Conservation (phyloP, 2,329 filamentous ascomycete species). For the Verticillium zaregamsianum region DNA sequence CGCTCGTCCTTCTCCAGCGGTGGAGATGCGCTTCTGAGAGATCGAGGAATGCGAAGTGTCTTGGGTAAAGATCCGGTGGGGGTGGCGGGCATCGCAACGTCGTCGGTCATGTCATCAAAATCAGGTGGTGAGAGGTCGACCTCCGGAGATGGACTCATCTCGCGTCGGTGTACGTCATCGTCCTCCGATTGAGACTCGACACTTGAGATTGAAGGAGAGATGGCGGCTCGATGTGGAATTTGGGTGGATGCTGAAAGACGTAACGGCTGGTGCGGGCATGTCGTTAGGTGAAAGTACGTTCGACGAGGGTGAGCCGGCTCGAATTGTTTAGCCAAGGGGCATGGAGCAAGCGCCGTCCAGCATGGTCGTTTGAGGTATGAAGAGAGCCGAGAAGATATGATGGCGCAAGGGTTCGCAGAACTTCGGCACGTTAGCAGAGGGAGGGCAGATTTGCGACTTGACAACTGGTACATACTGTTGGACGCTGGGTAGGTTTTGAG, state of each 20-base stretch:
- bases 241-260: slow-evolving; percentile 37
- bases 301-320: slow-evolving; percentile 89
- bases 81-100: slow-evolving; percentile 53
- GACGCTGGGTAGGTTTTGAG: slow-evolving; percentile 73
- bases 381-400: slow-evolving; percentile 88
- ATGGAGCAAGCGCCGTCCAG: slow-evolving; percentile 74
- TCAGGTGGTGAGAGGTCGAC: slow-evolving; percentile 86
- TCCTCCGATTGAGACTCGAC: slow-evolving; percentile 49
- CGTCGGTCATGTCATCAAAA: slow-evolving; percentile 69
- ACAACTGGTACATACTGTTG: slow-evolving; percentile 72
- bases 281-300: slow-evolving; percentile 94
- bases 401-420: slow-evolving; percentile 90
- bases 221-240: slow-evolving; percentile 49
- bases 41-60: slow-evolving; percentile 31
- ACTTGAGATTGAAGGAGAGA: slow-evolving; percentile 81
- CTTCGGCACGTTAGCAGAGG: slow-evolving; percentile 40
- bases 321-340: slow-evolving; percentile 88
- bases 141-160: slow-evolving; percentile 87
- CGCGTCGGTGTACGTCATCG: slow-evolving; percentile 61
- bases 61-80: slow-evolving; percentile 62
- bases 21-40: slow-evolving; percentile 69
- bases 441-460: neutral
- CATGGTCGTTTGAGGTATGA: slow-evolving; percentile 83
- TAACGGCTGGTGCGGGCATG: slow-evolving; percentile 76
- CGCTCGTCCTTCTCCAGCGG: slow-evolving; percentile 91